Conservation (phyloP, 768 basidiomycete genomes). For the Rhodotorula taiwanensis region DNA sequence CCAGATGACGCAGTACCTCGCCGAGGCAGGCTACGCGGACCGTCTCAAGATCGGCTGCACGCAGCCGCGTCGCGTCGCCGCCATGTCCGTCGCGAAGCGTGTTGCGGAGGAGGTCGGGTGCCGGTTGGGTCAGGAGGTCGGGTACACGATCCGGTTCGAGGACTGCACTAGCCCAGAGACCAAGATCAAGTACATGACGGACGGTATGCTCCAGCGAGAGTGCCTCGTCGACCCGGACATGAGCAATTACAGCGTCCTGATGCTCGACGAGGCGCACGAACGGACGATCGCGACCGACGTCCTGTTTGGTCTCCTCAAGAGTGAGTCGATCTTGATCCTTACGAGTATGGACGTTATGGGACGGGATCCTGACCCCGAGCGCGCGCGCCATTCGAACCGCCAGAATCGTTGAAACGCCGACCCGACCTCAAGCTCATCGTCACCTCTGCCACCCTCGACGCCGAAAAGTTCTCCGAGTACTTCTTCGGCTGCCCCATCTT, state of each 20-base stretch:
- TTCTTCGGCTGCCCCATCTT: slow-evolving; percentile 99
- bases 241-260: slow-evolving; percentile 85
- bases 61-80: slow-evolving; percentile 97
- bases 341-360: no score
- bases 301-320: slow-evolving; percentile 89
- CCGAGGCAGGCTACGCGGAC: slow-evolving; percentile 88
- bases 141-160: slow-evolving; percentile 98
- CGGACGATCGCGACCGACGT: slow-evolving; percentile 98
- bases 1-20: slow-evolving; percentile 97
- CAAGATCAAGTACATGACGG: slow-evolving; percentile 99
- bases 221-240: slow-evolving; percentile 91
- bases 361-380: neutral
- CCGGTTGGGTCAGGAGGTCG: slow-evolving; percentile 92
- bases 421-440: slow-evolving; percentile 96
- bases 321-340: slow-evolving; percentile 45
- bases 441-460: slow-evolving; percentile 96
- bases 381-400: neutral
- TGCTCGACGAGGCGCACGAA: slow-evolving; percentile 99
- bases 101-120: slow-evolving; percentile 98
- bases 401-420: slow-evolving; percentile 89
- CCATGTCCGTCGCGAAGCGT: slow-evolving; percentile 98
- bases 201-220: slow-evolving; percentile 98
- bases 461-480: slow-evolving; percentile 98
- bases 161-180: slow-evolving; percentile 98
- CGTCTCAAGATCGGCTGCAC: slow-evolving; percentile 89